Conservation (phyloP, 345 rosid species). For the Eucalyptus cloeziana region DNA sequence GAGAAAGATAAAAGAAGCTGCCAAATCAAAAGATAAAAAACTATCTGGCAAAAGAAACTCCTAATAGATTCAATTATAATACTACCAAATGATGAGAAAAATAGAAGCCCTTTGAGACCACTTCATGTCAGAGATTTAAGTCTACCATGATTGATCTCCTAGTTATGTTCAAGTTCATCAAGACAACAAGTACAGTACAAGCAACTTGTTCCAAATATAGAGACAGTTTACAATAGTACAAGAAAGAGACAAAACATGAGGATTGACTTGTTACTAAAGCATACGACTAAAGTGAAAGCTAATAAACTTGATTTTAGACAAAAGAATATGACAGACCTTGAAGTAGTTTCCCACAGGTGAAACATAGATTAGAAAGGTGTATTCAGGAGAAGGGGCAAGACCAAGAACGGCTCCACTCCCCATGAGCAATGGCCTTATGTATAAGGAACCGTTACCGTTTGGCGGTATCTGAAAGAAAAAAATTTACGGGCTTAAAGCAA, state of each 20-base stretch:
- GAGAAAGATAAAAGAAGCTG: not conserved
- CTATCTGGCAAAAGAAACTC: not conserved
- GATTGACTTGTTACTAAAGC: not conserved
- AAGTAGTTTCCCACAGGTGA: slow-evolving; percentile 97
- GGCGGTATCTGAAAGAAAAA: slow-evolving; percentile 67
- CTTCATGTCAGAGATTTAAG: not conserved
- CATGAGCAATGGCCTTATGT: slow-evolving; percentile 85
- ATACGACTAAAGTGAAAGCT: not conserved
- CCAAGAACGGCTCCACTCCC: slow-evolving; percentile 99
- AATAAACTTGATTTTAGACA: not conserved
- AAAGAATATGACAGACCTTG: slow-evolving; percentile 37
- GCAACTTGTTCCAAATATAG: not conserved
- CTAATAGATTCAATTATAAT: not conserved
- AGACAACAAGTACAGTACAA: not conserved
- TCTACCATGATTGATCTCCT: not conserved
- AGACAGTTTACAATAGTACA: not conserved
- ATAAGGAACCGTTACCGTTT: slow-evolving; percentile 86
- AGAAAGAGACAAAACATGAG: not conserved
- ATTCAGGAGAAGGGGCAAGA: slow-evolving; percentile 96
- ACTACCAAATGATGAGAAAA: not conserved
- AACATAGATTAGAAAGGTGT: slow-evolving; percentile 82
- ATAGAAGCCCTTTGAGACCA: not conserved
- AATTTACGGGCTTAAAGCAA: not conserved
- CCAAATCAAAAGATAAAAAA: not conserved
- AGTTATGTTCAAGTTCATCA: not conserved